phyloP scores from a whole-genome alignment of 768 basidiomycete species.

The Lepiota venenata region DNA sequence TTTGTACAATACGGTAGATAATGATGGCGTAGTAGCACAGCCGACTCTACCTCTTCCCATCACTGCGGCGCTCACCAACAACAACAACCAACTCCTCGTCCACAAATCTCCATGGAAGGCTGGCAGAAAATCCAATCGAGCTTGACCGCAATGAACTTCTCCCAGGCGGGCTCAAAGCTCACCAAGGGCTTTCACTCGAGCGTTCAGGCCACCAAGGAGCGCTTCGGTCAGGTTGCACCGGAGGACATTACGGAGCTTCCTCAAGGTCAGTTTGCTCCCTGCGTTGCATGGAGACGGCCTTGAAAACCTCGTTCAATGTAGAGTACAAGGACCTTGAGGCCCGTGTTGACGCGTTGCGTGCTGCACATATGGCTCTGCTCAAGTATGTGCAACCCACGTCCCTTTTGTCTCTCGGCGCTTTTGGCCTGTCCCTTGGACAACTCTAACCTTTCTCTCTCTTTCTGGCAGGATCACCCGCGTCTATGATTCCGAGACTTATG shows the following conservation, averaged over 20 bases:
- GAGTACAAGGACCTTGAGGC: slow-evolving; percentile 97
- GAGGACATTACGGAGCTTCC: slow-evolving; percentile 96
- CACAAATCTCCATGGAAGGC: slow-evolving; percentile 40
- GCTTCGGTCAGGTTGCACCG: slow-evolving; percentile 82
- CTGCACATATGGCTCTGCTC: slow-evolving; percentile 71
- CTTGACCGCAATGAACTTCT: slow-evolving; percentile 61
- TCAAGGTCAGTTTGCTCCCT: no score
- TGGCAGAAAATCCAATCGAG: slow-evolving; percentile 72
- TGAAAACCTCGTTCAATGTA: no score
- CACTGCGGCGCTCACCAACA: background rate
- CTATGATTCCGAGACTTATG: slow-evolving; percentile 84
- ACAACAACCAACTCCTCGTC: slow-evolving; percentile 3
- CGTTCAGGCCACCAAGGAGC: slow-evolving; percentile 84
- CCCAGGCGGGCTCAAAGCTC: slow-evolving; percentile 72
- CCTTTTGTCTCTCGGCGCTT: background rate
- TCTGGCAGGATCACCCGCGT: slow-evolving; percentile 76
- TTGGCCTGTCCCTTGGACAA: no score
- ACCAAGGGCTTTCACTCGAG: slow-evolving; percentile 78
- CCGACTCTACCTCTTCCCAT: background rate
- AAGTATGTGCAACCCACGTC: slow-evolving; percentile 56
- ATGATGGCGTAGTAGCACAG: slow-evolving; percentile 7
- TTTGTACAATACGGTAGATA: background rate
- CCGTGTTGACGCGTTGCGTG: slow-evolving; percentile 87
- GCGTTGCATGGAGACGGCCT: no score
- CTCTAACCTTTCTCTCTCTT: no score